A percentile compares a stretch with the other conserved stretches of the same genome.
Evolutionary conservation across 495 filamentous ascomycete genomes (phyloP).

Genomic region (Penicillium mononematosum): DNA sequence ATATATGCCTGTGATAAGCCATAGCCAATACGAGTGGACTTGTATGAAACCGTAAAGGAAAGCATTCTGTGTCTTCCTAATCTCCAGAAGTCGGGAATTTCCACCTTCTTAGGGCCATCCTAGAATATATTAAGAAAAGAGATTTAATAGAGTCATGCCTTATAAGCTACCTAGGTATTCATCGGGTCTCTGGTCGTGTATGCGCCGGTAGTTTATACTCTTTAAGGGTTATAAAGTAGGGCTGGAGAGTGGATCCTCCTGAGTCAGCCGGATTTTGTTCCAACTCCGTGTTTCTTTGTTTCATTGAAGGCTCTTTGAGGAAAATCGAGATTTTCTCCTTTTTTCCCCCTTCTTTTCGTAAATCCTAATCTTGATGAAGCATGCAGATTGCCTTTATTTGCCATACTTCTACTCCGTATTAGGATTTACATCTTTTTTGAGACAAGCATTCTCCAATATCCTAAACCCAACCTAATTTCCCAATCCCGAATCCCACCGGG

Average conservation of each 20-base stretch:
- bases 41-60: too few relatives aligned
- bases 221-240: neutral
- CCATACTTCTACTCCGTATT: neutral
- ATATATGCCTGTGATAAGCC: too few relatives aligned
- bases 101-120: too few relatives aligned
- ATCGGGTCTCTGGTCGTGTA: too few relatives aligned
- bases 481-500: slow-evolving; percentile 24
- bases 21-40: too few relatives aligned
- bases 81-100: too few relatives aligned
- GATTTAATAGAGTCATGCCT: too few relatives aligned
- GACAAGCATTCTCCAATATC: neutral
- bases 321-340: neutral
- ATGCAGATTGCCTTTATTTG: neutral
- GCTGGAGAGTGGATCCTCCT: neutral
- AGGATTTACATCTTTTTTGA: neutral
- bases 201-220: too few relatives aligned
- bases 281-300: neutral
- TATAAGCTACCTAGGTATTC: too few relatives aligned
- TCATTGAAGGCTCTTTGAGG: neutral
- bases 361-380: neutral
- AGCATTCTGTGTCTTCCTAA: too few relatives aligned
- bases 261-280: neutral
- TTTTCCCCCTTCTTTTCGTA: neutral
- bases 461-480: neutral
- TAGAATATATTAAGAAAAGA: too few relatives aligned